Evolutionary conservation across 2,329 filamentous ascomycete genomes (phyloP), one percentile per base, ranked within the genome.

Genomic region (Sporothrix curviconia): DNA sequence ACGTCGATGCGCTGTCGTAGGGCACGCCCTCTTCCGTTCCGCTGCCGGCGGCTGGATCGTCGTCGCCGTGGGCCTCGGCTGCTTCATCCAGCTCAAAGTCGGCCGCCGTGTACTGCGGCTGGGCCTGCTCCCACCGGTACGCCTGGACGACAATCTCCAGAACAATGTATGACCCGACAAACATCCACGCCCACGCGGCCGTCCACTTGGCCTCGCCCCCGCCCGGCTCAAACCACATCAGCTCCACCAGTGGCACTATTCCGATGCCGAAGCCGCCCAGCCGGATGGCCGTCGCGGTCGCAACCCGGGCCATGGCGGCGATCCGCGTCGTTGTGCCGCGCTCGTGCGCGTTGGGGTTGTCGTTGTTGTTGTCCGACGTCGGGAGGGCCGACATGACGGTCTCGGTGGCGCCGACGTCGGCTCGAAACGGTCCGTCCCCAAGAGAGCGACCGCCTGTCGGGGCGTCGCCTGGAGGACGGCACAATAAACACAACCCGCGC

Each of bases 61-160:
- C 19, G n/a, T 44, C 25, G 15, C 6, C 7, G 9, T 19, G 22
- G 2, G 1, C 34, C 36, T 25, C 22, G n/a, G n/a, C 37, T 0
- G 30, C 28, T 15, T 42, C 53, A 6, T 43, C 58, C 15, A 59
- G 47, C 54, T 59, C 58, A 53, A 59, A 56, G 47, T 47, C 54
- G 8, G 54, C 54, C 3, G 54, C 28, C 12, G 58, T 51, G 43
- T 42, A 25, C 25, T 40, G 43, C 24, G 58, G 50, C 39, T 36
- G 28, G 1, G 36, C 28, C 37, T 46, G 15, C 15, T 39, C 55
- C 39, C 44, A 50, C 4, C 42, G 47, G 22, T 56, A 28, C 1
- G 17, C 46, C 12, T 46, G 28, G 8, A 28, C 17, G 2, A 17
- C 52, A 0, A 22, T n/a, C 14, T 60, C 59, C 19, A 58, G 12